These are phyloP conservation scores for Cephaloascus fragrans DNA, from an alignment of 805 yeast species.

Conservation along the genomic window DNA sequence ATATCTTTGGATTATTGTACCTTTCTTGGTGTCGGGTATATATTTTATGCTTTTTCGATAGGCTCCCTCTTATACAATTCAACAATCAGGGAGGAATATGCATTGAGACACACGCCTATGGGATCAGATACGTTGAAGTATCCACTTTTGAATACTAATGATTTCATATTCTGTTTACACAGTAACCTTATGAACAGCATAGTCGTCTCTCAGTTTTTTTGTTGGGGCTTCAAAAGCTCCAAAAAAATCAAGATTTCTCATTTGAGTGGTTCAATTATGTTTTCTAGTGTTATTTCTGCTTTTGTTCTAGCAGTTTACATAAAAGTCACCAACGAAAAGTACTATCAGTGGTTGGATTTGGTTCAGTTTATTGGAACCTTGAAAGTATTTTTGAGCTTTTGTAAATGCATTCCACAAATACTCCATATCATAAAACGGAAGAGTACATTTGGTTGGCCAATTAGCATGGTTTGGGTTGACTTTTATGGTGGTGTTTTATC, in stretches of 20 bases:
- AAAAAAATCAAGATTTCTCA: constrained; percentile 16
- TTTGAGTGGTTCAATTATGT: constrained; percentile 9
- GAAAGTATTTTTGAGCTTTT: constrained; percentile 20
- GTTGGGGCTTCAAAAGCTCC: constrained; percentile 20
- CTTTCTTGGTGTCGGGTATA: constrained; percentile 20
- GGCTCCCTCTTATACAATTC: constrained; percentile 9
- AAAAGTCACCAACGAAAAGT: constrained; percentile 5
- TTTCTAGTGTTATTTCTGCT: constrained; percentile 6
- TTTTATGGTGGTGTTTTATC: constrained; percentile 17
- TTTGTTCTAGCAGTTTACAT: constrained; percentile 6
- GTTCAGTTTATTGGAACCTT: constrained; percentile 19
- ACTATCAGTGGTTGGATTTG: constrained; percentile 18
- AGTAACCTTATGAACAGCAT: constrained; percentile 14
- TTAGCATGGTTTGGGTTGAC: constrained; percentile 21
- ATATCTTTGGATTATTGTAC: constrained; percentile 21
- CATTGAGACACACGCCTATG: constrained; percentile 11
- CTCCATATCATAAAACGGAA: constrained; percentile 19
- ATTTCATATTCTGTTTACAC: constrained; percentile 18
- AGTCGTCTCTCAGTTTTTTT: constrained; percentile 18
- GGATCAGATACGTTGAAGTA: constrained; percentile 4
- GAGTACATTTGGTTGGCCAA: constrained; percentile 28
- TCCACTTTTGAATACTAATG: constrained; percentile 19
- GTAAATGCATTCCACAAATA: constrained; percentile 23
- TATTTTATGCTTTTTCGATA: constrained; percentile 17
- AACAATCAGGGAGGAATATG: constrained; percentile 16